These are phyloP conservation scores for Tolypocladium tropicale DNA, from an alignment of 2,329 filamentous ascomycete species.

Conservation along the genomic window DNA sequence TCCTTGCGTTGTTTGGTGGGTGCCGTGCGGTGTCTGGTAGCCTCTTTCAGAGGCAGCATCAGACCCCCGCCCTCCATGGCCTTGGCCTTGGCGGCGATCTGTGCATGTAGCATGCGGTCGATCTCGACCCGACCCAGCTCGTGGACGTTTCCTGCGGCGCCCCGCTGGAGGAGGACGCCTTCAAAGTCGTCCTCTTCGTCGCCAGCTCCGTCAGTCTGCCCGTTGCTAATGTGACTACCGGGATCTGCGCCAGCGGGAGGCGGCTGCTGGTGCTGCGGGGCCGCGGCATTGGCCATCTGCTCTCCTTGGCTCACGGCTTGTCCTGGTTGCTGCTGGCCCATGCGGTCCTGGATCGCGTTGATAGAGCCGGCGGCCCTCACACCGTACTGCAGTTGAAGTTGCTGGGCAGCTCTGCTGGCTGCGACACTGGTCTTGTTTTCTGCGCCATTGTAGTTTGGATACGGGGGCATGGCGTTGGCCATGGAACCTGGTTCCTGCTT, in stretches of 20 bases:
- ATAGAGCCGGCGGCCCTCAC: slow-evolving; percentile 56
- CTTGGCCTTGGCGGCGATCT: slow-evolving; percentile 55
- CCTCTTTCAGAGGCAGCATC: slow-evolving; percentile 60
- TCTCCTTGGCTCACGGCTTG: slow-evolving; percentile 17
- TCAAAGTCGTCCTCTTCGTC: slow-evolving; percentile 44
- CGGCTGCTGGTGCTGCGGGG: slow-evolving; percentile 17
- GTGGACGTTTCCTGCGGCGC: slow-evolving; percentile 40
- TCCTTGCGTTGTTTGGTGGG: slow-evolving; percentile 9
- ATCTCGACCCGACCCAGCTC: slow-evolving; percentile 53
- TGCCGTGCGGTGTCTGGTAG: slow-evolving; percentile 22
- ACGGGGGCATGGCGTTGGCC: slow-evolving; percentile 18
- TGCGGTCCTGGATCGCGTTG: slow-evolving; percentile 45
- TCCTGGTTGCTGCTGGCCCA: slow-evolving; percentile 19
- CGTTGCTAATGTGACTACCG: slow-evolving; percentile 23
- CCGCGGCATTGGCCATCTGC: neutral
- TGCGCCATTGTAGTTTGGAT: slow-evolving; percentile 20
- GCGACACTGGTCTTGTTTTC: slow-evolving; percentile 31
- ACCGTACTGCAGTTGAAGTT: slow-evolving; percentile 51
- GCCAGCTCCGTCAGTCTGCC: slow-evolving; percentile 64
- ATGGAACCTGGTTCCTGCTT: slow-evolving; percentile 33
- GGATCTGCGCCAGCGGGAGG: slow-evolving; percentile 20
- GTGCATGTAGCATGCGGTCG: slow-evolving; percentile 58
- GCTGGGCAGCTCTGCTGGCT: slow-evolving; percentile 43
- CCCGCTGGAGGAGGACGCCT: slow-evolving; percentile 48
- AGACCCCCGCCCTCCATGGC: slow-evolving; percentile 65